Base-by-base conservation (phyloP, 345 rosid species). In the Bruguiera parviflora region DNA sequence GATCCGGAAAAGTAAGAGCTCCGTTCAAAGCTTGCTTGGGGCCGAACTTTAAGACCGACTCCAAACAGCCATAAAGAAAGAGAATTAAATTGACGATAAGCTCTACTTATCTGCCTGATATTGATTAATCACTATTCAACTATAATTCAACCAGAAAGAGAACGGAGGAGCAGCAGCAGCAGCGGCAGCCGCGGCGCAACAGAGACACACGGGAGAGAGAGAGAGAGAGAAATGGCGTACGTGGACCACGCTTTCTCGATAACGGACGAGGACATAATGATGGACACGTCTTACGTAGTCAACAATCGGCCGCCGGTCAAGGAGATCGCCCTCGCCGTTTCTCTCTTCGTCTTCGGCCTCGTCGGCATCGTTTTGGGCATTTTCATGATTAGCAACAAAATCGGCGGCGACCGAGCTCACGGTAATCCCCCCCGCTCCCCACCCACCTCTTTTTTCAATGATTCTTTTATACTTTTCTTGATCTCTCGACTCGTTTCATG, bases 201-300 rank as follows among this genome's bases (percentile, higher is more conserved):
- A 9, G 49, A 15, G 18, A 43, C 37, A 33, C 37, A 7, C 37
- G 7, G 37, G 37, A 27, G 28, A 27, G 49, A 13, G 18, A 43
- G 16, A 11, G 47, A 13, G 4, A 39, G 47, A 13, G 49, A 13
- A 19, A 93, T 94, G 98, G 97, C 98, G 67, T 94, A 94, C 80
- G 97, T 91, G 16, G 98, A 94, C 72, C 97, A 91, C 61, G 97
- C 97, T 19, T 94, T 94, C 85, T 94, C 98, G 53, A 91, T 94
- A 58, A 77, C 97, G 8, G 96, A 94, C 81, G 98, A 94, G 78
- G 97, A 91, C 67, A 78, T 89, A 35, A 89, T 94, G 96, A 77
- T 94, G 75, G 96, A 78, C 67, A 79, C 78, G 5, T 72, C 92
- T 0, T 86, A 89, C 73, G 67, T 86, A 35, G 83, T 88, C 75